phyloP scores from a whole-genome alignment of 768 basidiomycete genomes.

The Amanita brunnescens region DNA sequence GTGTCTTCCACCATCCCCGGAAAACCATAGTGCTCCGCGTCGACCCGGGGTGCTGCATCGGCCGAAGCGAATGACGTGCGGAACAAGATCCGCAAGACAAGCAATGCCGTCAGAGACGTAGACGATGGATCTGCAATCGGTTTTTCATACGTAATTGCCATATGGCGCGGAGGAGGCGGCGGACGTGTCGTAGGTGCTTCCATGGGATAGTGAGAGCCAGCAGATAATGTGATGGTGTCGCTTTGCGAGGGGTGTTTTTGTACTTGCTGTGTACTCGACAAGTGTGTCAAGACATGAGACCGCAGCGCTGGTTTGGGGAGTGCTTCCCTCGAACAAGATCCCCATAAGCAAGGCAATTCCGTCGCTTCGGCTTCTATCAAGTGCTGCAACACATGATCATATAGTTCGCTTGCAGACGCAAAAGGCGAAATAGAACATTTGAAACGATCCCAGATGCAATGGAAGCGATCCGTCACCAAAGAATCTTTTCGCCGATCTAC shows the following conservation, averaged over 20 bases:
- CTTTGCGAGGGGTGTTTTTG: slow-evolving; percentile 62
- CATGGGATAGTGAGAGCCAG: slow-evolving; percentile 45
- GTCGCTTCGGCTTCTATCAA: slow-evolving; percentile 34
- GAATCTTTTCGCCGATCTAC: slow-evolving; percentile 62
- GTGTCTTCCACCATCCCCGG: slow-evolving; percentile 74
- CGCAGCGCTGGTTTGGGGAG: slow-evolving; percentile 45
- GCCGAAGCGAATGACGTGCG: slow-evolving; percentile 67
- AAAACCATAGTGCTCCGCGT: slow-evolving; percentile 86
- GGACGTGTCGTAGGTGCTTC: slow-evolving; percentile 58
- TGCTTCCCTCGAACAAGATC: slow-evolving; percentile 44
- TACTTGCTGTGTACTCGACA: slow-evolving; percentile 49
- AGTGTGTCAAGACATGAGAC: slow-evolving; percentile 69
- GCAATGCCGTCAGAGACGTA: slow-evolving; percentile 68
- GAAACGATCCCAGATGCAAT: slow-evolving; percentile 69
- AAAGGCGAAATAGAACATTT: slow-evolving; percentile 43
- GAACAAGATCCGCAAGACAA: slow-evolving; percentile 79
- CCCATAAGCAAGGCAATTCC: slow-evolving; percentile 62
- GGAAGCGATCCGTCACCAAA: slow-evolving; percentile 51
- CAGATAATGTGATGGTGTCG: slow-evolving; percentile 63
- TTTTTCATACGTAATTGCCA: slow-evolving; percentile 47
- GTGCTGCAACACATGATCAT: slow-evolving; percentile 61
- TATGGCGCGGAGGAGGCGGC: slow-evolving; percentile 62
- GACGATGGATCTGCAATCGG: slow-evolving; percentile 61
- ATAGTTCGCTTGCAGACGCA: slow-evolving; percentile 52
- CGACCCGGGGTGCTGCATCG: slow-evolving; percentile 59